A percentile compares a stretch with the other conserved stretches of the same genome.
These are phyloP conservation scores for Boletus sp. DNA, from an alignment of 768 basidiomycete genomes.

Conservation along the genomic window DNA sequence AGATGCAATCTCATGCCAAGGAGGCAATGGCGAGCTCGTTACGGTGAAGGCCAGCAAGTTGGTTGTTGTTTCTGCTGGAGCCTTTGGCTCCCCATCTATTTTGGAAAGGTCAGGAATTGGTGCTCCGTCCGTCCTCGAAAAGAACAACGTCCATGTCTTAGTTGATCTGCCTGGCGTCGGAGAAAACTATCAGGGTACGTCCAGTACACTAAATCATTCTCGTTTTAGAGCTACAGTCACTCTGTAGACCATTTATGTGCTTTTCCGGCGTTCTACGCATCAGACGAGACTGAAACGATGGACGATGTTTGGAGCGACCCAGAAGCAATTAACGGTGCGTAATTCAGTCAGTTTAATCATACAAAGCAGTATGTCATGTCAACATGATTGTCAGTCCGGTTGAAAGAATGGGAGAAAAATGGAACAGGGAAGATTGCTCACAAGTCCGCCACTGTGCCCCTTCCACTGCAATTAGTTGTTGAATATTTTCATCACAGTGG, in stretches of 20 bases:
- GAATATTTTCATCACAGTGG: conserved; percentile 36
- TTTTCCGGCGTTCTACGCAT: conserved; percentile 36
- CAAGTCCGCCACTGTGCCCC: conserved; percentile 39
- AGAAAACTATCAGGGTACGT: conserved; percentile 39
- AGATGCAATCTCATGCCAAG: conserved; percentile 16
- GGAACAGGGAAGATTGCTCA: conserved; percentile 52
- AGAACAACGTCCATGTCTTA: conserved; percentile 42
- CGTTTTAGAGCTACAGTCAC: neutral
- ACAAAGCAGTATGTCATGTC: neutral
- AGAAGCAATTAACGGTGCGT: conserved; percentile 39
- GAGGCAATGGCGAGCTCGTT: neutral
- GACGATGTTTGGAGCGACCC: conserved; percentile 43
- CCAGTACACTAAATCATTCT: neutral
- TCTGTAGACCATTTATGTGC: conserved; percentile 29
- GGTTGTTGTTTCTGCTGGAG: conserved; percentile 49
- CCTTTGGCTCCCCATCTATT: conserved; percentile 55
- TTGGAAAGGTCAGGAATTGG: conserved; percentile 71
- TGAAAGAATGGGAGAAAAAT: conserved; percentile 31
- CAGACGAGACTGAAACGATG: conserved; percentile 46
- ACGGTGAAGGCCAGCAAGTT: conserved; percentile 33
- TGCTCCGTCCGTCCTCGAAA: conserved; percentile 42
- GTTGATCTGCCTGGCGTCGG: neutral
- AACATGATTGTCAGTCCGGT: conserved; percentile 21
- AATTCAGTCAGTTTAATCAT: conserved; percentile 16
- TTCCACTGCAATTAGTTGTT: neutral